Base-by-base conservation (phyloP, 495 filamentous ascomycete genomes). In the Talaromyces thailandensis region DNA sequence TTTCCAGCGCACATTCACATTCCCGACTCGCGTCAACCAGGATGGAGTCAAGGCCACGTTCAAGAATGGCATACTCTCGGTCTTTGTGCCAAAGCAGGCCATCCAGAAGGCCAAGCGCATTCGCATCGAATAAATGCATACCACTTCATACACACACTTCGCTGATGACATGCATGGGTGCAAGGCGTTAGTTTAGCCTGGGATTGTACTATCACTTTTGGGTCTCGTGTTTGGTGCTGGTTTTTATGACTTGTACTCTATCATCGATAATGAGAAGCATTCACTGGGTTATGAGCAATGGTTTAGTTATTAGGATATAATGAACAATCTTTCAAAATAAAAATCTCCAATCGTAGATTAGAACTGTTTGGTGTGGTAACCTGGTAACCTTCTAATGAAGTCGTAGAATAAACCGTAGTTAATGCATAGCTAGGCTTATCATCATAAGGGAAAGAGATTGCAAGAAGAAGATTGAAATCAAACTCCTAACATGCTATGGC, bases 1-100 rank as follows among this genome's bases (percentile, higher is more conserved):
- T 58, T 98, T 96, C 80, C 79, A 84, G 37, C 84, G 92, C 60
- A 79, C 77, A 26, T 96, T 97, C 79, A 82, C 69, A 60, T 96
- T 98, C 81, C 84, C 91, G 0, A 71, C 71, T 7, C 81, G 83
- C 11, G 82, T 96, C 35, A 86, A 96, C 70, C 86, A 91, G 65
- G 88, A 96, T 52, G 71, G 64, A 14, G 92, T 96, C 61, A 87
- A 78, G 64, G 93, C 93, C 12, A 83, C 73, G 57, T 69, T 93
- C 68, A 88, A 86, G 75, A 84, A 93, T 69, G 90, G 90, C 8
- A 83, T 94, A 64, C 74, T 93, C 60, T 84, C 70, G 52, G 75
- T 94, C 28, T 64, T 85, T 6, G 86, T 96, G 18, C 93, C 93
- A 7, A 96, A 96, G 82, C 79, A 84, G 29, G 75, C 81, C 66